Evolutionary conservation across 371 early-diverging fungal genomes (phyloP), one percentile per base, ranked within the genome.

Genomic region (Circinella minor): DNA sequence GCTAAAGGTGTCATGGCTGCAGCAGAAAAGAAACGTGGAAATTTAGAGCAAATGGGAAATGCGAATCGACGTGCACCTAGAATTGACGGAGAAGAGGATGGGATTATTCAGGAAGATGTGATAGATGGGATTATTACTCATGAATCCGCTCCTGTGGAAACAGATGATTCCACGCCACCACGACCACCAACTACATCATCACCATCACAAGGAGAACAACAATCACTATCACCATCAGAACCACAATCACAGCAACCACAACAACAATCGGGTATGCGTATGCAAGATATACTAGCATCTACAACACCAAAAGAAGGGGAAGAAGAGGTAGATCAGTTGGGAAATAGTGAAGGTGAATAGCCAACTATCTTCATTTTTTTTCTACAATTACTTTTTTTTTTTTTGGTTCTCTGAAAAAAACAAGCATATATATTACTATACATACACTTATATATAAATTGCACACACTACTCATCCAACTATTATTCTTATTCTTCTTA

Each of bases 1-100:
- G 83, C 83, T 10, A 80, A 79, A 61, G 83, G 83, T 1, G 83
- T 83, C 4, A 83, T 83, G 83, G 79, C 81, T 8, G 83, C 83
- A 15, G 81, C 79, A 18, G 81, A 79, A 63, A 84, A 84, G 69
- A 84, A 84, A 39, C 77, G 81, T 36, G 80, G 76, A 11, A 78
- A 80, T 67, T 64, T 84, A 60, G 81, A 81, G 47, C 78, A 78
- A 14, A 74, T 83, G 80, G 81, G 81, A 1, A 81, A 74, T 69
- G 75, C 78, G 1, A 79, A 77, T 57, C 67, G 77, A 66, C 76
- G 71, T 6, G 73, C 76, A 17, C 81, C 80, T 15, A 46, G 68
- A 17, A 27, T 47, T 14, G 71, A 66, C 38, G 55, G 67, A 69
- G 36, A 66, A 38, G 60, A 70, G 47, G 17, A 64, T 36, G 47